A percentile compares a stretch with the other conserved stretches of the same genome.
These are phyloP conservation scores for Aspergillus alliaceus DNA, from an alignment of 2,329 filamentous ascomycete genomes.

Conservation along the genomic window DNA sequence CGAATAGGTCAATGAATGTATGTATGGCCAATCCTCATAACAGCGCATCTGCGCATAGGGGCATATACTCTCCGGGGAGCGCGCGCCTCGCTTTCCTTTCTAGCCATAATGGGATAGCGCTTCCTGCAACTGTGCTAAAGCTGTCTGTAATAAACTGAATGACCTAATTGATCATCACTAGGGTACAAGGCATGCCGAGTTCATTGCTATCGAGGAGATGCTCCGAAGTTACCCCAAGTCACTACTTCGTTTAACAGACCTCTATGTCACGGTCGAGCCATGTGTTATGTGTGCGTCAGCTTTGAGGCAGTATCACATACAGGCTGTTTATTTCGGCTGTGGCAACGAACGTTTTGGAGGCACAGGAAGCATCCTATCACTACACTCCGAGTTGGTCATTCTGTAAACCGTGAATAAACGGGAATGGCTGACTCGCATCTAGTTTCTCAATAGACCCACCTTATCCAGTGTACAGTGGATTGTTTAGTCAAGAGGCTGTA, in stretches of 20 bases:
- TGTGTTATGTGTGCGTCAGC: slow-evolving; percentile 98
- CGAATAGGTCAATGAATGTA: slow-evolving; percentile 77
- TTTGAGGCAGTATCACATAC: slow-evolving; percentile 82
- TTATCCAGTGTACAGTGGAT: slow-evolving; percentile 81
- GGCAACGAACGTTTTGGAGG: slow-evolving; percentile 97
- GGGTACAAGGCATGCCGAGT: slow-evolving; percentile 93
- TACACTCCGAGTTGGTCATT: slow-evolving; percentile 66
- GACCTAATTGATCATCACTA: slow-evolving; percentile 42
- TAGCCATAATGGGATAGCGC: not conserved
- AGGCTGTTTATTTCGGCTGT: slow-evolving; percentile 90
- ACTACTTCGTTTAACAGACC: slow-evolving; percentile 70
- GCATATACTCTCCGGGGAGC: no score
- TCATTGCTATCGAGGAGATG: slow-evolving; percentile 75
- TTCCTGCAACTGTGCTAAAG: not conserved
- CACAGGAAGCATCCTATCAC: slow-evolving; percentile 86
- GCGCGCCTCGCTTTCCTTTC: no score
- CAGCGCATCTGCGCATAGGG: no score
- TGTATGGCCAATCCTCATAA: slow-evolving; percentile 16
- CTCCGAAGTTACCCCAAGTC: slow-evolving; percentile 64
- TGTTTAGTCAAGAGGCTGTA: slow-evolving; percentile 89
- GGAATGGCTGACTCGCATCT: slow-evolving; percentile 12
- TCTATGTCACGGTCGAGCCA: slow-evolving; percentile 97
- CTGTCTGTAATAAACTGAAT: not conserved
- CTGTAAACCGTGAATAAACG: slow-evolving; percentile 3
- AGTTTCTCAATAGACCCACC: slow-evolving; percentile 73